Evolutionary conservation across 306 rosid species (phyloP).

Genomic region (Urtica urens): DNA sequence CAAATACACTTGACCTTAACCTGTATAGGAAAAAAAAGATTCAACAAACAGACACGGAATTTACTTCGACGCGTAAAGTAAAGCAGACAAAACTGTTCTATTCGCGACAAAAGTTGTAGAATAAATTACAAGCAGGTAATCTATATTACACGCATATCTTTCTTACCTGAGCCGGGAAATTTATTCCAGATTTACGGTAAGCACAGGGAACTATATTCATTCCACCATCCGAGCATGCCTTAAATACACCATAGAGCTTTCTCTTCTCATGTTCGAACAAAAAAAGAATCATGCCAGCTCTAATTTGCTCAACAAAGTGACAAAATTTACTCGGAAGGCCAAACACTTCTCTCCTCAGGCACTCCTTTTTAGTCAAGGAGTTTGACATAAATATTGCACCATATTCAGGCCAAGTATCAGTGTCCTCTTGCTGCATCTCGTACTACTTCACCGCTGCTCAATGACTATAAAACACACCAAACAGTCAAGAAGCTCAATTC

Average conservation of each 20-base stretch:
- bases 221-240: conserved; percentile 39
- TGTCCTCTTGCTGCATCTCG: not conserved
- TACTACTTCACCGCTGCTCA: not conserved
- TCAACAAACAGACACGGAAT: not conserved
- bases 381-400: conserved; percentile 57
- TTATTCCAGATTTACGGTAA: conserved; percentile 22
- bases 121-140: not conserved
- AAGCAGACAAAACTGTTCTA: no score
- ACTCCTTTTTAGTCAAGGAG: conserved; percentile 24
- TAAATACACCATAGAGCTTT: conserved; percentile 53
- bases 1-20: conserved; percentile 40
- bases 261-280: conserved; percentile 42
- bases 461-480: conserved; percentile 1
- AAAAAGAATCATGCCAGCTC: conserved; percentile 43
- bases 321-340: conserved; percentile 31
- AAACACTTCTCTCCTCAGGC: conserved; percentile 26
- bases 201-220: conserved; percentile 39
- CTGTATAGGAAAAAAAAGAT: conserved; percentile 16
- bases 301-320: conserved; percentile 38
- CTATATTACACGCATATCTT: not conserved
- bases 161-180: conserved; percentile 57
- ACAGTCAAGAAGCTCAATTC: not conserved
- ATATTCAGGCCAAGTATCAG: conserved; percentile 21
- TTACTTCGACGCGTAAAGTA: no score
- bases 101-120: no score